A percentile compares a stretch with the other conserved stretches of the same genome.
Conservation (phyloP, 768 basidiomycete genomes). For the Coprinopsis marcescibilis region DNA sequence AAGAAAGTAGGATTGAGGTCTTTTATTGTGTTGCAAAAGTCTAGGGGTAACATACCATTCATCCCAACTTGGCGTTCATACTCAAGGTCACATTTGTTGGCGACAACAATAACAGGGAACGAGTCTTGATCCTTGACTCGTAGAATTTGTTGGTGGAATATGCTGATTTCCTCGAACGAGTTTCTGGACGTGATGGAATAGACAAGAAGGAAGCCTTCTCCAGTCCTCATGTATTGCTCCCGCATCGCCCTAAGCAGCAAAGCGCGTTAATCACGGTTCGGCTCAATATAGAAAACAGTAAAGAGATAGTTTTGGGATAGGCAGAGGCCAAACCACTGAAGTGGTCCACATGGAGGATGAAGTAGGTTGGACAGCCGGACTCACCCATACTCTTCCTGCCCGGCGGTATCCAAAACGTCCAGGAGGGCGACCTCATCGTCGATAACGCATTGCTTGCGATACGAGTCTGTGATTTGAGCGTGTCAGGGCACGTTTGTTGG, state of each 20-base stretch:
- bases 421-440: conserved; percentile 98
- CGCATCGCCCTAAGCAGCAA: conserved; percentile 76
- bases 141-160: conserved; percentile 93
- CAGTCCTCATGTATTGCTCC: conserved; percentile 98
- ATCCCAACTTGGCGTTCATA: conserved; percentile 95
- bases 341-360: conserved; percentile 8
- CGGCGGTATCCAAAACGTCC: conserved; percentile 95
- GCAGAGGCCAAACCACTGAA: conserved; percentile 2
- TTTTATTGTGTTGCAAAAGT: not conserved
- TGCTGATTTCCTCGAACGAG: conserved; percentile 95
- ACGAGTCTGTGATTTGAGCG: conserved; percentile 62
- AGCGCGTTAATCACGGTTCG: conserved; percentile 8
- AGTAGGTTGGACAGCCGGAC: conserved; percentile 23
- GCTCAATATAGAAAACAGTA: conserved; percentile 6
- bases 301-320: conserved; percentile 4
- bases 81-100: conserved; percentile 97
- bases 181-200: conserved; percentile 98
- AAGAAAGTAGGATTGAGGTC: not conserved
- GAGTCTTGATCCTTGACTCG: conserved; percentile 95
- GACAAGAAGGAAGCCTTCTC: conserved; percentile 95
- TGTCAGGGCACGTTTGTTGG: conserved; percentile 5
- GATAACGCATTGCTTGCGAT: conserved; percentile 94
- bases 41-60: conserved; percentile 57
- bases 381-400: conserved; percentile 97
- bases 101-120: conserved; percentile 93